These are phyloP conservation scores for Macrocybe gigantea DNA, from an alignment of 768 basidiomycete genomes.

Conservation along the genomic window DNA sequence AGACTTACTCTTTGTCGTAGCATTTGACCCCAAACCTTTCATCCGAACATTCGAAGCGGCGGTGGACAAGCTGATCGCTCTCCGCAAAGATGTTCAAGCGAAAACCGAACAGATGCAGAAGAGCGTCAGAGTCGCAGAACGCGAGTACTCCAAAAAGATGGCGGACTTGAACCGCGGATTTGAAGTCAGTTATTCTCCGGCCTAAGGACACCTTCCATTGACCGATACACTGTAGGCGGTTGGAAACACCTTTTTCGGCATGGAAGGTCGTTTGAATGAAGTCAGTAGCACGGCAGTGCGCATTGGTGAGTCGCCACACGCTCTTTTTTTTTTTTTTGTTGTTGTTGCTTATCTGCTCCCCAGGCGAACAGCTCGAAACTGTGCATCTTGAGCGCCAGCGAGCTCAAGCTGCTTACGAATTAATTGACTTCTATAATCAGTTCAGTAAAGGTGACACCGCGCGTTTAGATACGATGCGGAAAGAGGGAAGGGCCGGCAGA, in stretches of 20 bases:
- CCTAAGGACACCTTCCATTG: not conserved
- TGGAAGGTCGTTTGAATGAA: constrained; percentile 89
- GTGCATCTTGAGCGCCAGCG: constrained; percentile 88
- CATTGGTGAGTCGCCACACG: constrained; percentile 55
- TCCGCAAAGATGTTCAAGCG: constrained; percentile 85
- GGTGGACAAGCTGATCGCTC: constrained; percentile 79
- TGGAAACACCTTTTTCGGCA: constrained; percentile 78
- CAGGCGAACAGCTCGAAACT: constrained; percentile 94
- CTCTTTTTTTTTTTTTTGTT: not conserved
- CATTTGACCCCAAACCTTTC: constrained; percentile 94
- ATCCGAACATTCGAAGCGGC: constrained; percentile 88
- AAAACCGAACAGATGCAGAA: constrained; percentile 92
- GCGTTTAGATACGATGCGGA: constrained; percentile 69
- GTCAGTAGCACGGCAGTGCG: constrained; percentile 92
- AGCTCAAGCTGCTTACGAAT: constrained; percentile 89
- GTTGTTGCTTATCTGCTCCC: constrained; percentile 3
- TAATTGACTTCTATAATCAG: constrained; percentile 92
- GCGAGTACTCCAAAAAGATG: constrained; percentile 94
- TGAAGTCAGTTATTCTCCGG: constrained; percentile 52
- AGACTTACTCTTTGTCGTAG: constrained; percentile 29
- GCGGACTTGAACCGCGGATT: constrained; percentile 90
- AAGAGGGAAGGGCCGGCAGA: constrained; percentile 85
- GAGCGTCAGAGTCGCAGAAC: constrained; percentile 79
- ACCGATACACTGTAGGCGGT: constrained; percentile 53
- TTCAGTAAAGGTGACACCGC: constrained; percentile 79